Conservation (phyloP, 1,139 yeast genomes). For the Diutina catenulata region DNA sequence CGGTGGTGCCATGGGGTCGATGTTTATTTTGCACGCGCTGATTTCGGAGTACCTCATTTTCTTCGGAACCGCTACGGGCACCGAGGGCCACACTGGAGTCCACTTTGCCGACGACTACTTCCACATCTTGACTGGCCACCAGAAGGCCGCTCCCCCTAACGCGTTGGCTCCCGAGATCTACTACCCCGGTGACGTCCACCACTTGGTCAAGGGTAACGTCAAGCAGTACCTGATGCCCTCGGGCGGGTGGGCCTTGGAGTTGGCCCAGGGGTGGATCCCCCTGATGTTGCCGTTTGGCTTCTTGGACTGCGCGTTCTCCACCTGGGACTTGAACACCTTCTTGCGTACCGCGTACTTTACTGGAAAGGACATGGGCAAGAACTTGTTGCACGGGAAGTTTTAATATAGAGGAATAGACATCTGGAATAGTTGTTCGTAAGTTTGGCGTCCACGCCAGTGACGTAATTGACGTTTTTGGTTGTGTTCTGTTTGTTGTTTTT, state of each 20-base stretch:
- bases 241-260: conserved; percentile 78
- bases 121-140: conserved; percentile 73
- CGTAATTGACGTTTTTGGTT: too few species aligned
- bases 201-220: conserved; percentile 54
- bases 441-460: too few species aligned
- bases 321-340: conserved; percentile 65
- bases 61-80: conserved; percentile 45
- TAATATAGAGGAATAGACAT: too few species aligned
- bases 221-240: conserved; percentile 82
- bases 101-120: conserved; percentile 96
- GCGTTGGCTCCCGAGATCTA: conserved; percentile 55
- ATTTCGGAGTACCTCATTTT: conserved; percentile 76
- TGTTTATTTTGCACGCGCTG: conserved; percentile 95
- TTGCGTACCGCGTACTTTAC: conserved; percentile 61
- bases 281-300: conserved; percentile 96
- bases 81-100: conserved; percentile 92
- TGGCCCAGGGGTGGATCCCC: conserved; percentile 99
- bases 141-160: conserved; percentile 58
- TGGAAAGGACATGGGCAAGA: conserved; percentile 62
- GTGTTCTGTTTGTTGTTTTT: too few species aligned
- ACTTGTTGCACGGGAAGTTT: conserved; percentile 59
- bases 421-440: too few species aligned
- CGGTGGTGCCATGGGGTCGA: conserved; percentile 98
- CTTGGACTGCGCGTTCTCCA: conserved; percentile 66
- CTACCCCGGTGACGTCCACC: conserved; percentile 75